These are phyloP conservation scores for Arachnomyces sp. DNA, from an alignment of 2,329 filamentous ascomycete species.

Conservation along the genomic window DNA sequence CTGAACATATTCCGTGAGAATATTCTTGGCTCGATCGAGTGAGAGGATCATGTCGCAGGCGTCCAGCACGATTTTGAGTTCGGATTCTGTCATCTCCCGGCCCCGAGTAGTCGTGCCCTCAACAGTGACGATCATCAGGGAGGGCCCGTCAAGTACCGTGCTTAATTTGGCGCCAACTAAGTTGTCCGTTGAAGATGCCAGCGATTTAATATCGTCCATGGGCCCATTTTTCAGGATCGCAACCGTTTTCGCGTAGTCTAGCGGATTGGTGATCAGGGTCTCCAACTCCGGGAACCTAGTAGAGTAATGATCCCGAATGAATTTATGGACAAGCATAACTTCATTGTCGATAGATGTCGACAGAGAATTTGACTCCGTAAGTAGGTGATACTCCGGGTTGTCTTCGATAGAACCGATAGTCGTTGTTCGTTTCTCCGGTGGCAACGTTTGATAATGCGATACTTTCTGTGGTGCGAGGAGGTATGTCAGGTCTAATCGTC, in stretches of 20 bases:
- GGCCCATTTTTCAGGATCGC: conserved; percentile 88
- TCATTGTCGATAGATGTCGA: conserved; percentile 92
- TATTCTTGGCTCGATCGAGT: conserved; percentile 77
- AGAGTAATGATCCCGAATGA: conserved; percentile 92
- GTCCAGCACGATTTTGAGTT: conserved; percentile 63
- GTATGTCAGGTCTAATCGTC: conserved; percentile 60
- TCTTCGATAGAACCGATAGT: conserved; percentile 80
- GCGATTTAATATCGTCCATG: conserved; percentile 73
- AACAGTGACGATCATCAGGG: conserved; percentile 90
- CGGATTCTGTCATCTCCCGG: conserved; percentile 62
- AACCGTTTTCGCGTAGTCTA: conserved; percentile 93
- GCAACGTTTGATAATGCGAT: conserved; percentile 61
- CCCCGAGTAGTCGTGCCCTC: conserved; percentile 88
- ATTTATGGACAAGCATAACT: conserved; percentile 89
- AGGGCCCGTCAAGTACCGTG: conserved; percentile 76
- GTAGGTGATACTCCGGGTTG: conserved; percentile 80
- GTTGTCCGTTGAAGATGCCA: conserved; percentile 71
- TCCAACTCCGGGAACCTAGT: conserved; percentile 89
- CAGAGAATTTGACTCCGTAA: conserved; percentile 80
- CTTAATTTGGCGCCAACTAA: conserved; percentile 65
- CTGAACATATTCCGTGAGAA: conserved; percentile 86
- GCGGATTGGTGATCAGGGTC: conserved; percentile 75
- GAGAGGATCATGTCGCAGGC: conserved; percentile 85
- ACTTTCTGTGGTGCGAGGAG: conserved; percentile 63
- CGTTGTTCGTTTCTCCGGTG: conserved; percentile 54